Percentiles rank a stretch among this genome's conserved stretches.
phyloP scores from a whole-genome alignment of 345 rosid genomes.

The Angophora floribunda region DNA sequence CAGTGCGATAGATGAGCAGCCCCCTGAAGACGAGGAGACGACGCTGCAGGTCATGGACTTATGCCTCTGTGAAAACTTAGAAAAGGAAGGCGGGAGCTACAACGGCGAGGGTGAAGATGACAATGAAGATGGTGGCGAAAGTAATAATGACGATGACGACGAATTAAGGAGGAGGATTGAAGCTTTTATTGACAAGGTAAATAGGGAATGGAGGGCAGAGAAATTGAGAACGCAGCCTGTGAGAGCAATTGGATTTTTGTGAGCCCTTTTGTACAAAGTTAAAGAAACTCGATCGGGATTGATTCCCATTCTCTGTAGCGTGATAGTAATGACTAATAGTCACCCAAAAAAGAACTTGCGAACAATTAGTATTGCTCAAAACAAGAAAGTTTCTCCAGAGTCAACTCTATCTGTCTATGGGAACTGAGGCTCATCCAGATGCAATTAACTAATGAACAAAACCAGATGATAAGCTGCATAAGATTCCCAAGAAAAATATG shows the following conservation, averaged over 20 bases:
- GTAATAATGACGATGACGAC: slow-evolving; percentile 10
- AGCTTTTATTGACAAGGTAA: slow-evolving; percentile 48
- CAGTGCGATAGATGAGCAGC: background rate
- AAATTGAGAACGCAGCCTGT: background rate
- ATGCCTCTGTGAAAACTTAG: background rate
- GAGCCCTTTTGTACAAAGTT: background rate
- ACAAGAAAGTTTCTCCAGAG: no score
- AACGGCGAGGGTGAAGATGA: background rate
- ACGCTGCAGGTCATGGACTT: background rate
- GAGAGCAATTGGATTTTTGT: background rate
- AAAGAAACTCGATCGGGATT: background rate
- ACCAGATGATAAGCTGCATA: background rate
- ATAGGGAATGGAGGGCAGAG: slow-evolving; percentile 46
- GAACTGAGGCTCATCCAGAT: background rate
- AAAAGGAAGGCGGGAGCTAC: background rate
- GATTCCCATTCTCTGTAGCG: background rate
- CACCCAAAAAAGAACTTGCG: background rate
- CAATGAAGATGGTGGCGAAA: background rate
- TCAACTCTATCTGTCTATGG: background rate
- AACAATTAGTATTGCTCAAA: no score
- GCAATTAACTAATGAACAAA: no score
- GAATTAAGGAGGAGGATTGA: slow-evolving; percentile 48
- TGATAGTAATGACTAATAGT: background rate
- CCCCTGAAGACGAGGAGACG: background rate
- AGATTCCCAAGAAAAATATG: background rate